Evolutionary conservation across 805 yeast species (phyloP).

Genomic region (Saccharomycopsis lassenensis): DNA sequence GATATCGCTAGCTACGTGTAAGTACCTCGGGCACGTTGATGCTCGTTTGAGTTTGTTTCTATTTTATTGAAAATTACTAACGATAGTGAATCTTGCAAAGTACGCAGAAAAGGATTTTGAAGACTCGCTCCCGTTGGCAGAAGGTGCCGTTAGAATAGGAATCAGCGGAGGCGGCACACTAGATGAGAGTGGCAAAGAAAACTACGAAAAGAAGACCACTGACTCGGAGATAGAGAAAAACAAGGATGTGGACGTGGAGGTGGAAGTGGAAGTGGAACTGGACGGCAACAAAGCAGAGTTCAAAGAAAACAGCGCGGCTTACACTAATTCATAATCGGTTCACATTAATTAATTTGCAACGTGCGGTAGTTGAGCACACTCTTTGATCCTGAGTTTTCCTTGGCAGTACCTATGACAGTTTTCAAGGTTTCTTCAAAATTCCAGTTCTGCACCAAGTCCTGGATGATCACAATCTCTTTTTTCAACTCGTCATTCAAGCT

Average conservation of each 20-base stretch:
- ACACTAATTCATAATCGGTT: neutral
- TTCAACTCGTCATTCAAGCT: constrained; percentile 20
- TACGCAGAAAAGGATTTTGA: constrained; percentile 35
- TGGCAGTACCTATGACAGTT: constrained; percentile 28
- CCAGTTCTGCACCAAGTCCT: constrained; percentile 19
- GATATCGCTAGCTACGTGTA: constrained; percentile 43
- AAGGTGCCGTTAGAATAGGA: constrained; percentile 23
- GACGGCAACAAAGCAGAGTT: neutral
- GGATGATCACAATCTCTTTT: constrained; percentile 20
- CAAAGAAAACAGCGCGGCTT: neutral
- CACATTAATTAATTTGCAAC: constrained; percentile 23
- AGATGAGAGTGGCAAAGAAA: neutral
- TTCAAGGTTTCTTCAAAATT: constrained; percentile 24
- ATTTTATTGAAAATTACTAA: neutral
- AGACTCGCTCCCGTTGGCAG: constrained; percentile 21
- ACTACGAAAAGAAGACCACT: neutral
- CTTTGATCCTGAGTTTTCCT: constrained; percentile 25
- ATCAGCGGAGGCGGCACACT: no score
- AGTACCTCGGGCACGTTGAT: no score
- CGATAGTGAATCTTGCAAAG: constrained; percentile 21
- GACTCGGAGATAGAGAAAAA: constrained; percentile 11
- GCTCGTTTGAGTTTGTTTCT: neutral
- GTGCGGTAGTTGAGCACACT: constrained; percentile 29
- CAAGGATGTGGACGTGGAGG: constrained; percentile 24
- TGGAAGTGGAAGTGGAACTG: constrained; percentile 8